phyloP scores from a whole-genome alignment of 192 early-diverging fungal species.

The Glomus cerebriforme region DNA sequence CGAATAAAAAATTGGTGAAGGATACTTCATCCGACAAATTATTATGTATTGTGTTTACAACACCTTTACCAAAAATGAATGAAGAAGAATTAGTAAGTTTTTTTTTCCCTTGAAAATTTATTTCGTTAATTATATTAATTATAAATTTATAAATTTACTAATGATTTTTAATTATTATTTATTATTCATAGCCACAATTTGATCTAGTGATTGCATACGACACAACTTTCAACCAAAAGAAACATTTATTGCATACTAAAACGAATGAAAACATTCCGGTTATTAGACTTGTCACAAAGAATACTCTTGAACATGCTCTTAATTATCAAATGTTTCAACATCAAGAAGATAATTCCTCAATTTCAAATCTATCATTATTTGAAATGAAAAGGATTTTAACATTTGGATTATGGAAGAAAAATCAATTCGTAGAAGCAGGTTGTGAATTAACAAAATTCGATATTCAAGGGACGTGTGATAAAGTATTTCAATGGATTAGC shows the following conservation, averaged over 20 bases:
- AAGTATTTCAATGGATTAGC: not conserved
- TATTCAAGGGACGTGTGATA: not conserved
- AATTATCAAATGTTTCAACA: not conserved
- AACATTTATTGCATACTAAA: not conserved
- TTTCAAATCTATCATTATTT: not conserved
- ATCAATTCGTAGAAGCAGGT: not conserved
- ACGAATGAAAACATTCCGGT: not conserved
- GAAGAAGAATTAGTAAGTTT: not conserved
- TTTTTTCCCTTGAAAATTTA: not conserved
- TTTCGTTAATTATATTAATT: no score
- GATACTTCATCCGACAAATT: not conserved
- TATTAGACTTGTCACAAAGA: conserved; percentile 10
- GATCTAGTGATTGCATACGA: conserved; percentile 4
- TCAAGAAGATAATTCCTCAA: not conserved
- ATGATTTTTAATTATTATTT: not conserved
- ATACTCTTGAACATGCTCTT: conserved; percentile 12
- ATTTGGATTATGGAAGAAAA: conserved; percentile 2
- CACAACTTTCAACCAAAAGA: not conserved
- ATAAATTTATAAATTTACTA: no score
- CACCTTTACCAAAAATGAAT: not conserved
- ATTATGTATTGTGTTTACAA: not conserved
- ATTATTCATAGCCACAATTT: not conserved
- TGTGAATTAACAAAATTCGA: conserved; percentile 4
- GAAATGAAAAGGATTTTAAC: not conserved
- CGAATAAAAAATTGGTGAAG: not conserved